These are phyloP conservation scores for Ceratocystis smalleyi DNA, from an alignment of 2,329 filamentous ascomycete genomes.

Conservation along the genomic window DNA sequence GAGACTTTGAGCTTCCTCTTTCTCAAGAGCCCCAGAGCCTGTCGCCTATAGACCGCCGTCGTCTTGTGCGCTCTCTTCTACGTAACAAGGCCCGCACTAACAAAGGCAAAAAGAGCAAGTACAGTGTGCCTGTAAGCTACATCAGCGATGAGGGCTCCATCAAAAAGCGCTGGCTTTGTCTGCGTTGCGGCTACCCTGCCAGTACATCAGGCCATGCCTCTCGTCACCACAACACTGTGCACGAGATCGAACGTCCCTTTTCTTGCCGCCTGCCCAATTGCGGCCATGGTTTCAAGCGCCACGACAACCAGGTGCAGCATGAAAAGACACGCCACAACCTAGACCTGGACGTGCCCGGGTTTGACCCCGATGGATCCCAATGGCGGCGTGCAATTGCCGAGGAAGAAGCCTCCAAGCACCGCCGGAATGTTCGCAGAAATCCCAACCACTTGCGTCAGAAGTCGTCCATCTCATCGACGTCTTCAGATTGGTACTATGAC, in stretches of 20 bases:
- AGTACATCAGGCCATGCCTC: constrained; percentile 9
- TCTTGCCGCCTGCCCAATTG: constrained; percentile 7
- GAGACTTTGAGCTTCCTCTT: not conserved
- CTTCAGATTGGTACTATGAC: not conserved
- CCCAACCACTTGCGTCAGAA: not conserved
- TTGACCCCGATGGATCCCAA: not conserved
- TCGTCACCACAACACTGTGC: constrained; percentile 6
- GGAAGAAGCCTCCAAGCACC: not conserved
- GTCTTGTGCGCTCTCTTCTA: not conserved
- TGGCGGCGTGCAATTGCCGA: constrained; percentile 1
- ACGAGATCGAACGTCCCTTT: not conserved
- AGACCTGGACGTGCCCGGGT: not conserved
- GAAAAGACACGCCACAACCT: constrained; percentile 9
- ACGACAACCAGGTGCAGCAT: constrained; percentile 9
- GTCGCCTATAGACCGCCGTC: not conserved
- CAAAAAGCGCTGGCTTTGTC: constrained; percentile 9
- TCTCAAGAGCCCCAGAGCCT: not conserved
- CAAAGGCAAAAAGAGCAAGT: constrained; percentile 8
- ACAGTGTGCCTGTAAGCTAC: constrained; percentile 3
- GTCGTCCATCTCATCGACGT: not conserved
- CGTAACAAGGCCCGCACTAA: not conserved
- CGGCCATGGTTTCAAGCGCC: constrained; percentile 4
- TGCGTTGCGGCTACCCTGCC: constrained; percentile 1
- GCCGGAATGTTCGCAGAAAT: not conserved
- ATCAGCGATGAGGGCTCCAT: not conserved